Base-by-base conservation (phyloP, 2,329 filamentous ascomycete species). In the Penicillium italicum region DNA sequence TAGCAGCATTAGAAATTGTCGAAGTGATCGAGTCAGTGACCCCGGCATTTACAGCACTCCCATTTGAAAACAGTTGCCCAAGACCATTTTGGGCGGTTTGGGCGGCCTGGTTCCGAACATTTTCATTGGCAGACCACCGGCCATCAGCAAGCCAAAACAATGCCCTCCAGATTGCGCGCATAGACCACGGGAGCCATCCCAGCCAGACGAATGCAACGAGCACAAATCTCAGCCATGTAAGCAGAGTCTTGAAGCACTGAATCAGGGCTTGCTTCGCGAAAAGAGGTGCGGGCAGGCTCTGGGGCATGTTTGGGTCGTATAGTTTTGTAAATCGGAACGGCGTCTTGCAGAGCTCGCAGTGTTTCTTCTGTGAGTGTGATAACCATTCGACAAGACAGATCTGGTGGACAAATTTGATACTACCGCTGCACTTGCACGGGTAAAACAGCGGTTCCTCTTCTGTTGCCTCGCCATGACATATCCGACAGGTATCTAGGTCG, bases 341-440 rank as follows among this genome's bases (percentile, higher is more conserved):
- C 2, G 94, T 99, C 79, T 99, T 99, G 85, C 94, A 99, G 34
- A 99, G 86, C 78, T 99, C 94, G 80, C 95, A 99, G 79, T 99
- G 90, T 75, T 97, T 97, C 83, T 99, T 99, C 73, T 99, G 92
- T 1, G 94, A 97, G 74, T 99, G 95, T 47, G 91, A 93, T 22
- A 99, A 81, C 94, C 94, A 99, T 76, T 97, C 92, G 88, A 99
- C 96, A 75, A 99, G 78, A 73, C 94, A 99, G 72, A 95, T 90
- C 75, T 99, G 94, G 73, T 99, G 94, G 59, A 99, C 94, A 69
- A 89, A 96, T 78, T 96, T 97, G 78, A 99, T 99, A 76, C 93
- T 97, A 55, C 94, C 94, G 70, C 91, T 97, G 79, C 94, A 99
- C 80, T 97, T 97, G 86, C 94, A 99, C 6, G 94, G 94, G 71